Base-by-base conservation (phyloP, 805 yeast genomes). In the Candida nitratophila region DNA sequence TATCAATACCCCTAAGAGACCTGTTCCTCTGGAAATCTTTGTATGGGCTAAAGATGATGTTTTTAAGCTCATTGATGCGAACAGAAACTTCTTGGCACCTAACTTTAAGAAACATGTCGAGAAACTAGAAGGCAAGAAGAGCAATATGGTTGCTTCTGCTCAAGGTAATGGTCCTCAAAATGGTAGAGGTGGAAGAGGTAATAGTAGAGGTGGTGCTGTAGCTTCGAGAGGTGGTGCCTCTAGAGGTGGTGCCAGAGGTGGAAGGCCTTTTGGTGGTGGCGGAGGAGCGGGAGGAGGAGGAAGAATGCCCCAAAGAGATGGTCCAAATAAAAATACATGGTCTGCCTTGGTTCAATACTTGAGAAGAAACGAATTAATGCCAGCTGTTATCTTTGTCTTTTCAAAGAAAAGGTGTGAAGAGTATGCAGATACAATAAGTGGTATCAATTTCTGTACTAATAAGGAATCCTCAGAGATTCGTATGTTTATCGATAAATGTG, bases 1-100 rank as follows among this genome's bases (percentile, higher is more conserved):
- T 40, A 93, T 93, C 19, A 88, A 96, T 0, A 93, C 99, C 0
- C 89, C 96, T 12, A 87, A 93, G 61, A 81, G 99, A 60, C 99
- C 99, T 0, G 95, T 93, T 20, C 99, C 99, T 0, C 66, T 93
- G 45, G 96, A 87, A 56, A 86, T 91, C 34, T 82, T 72, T 50
- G 67, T 87, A 14, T 88, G 95, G 87, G 91, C 95, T 1, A 88
- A 86, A 51, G 75, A 79, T 45, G 73, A 82, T 43, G 61, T 86
- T 42, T 77, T 73, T 52, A 90, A 88, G 55, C 77, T 87, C 2
- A 82, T 93, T 27, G 86, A 81, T 56, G 74, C 87, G 3, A 73
- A 81, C 16, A 77, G 95, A 58, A 78, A 73, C 36, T 93, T 90
- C 61, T 58, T 74, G 41, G 86, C 78, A 39, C 49, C 61, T 0